A percentile compares a stretch with the other conserved stretches of the same genome.
phyloP scores from a whole-genome alignment of 305 asterid species.

The Withania somnifera region DNA sequence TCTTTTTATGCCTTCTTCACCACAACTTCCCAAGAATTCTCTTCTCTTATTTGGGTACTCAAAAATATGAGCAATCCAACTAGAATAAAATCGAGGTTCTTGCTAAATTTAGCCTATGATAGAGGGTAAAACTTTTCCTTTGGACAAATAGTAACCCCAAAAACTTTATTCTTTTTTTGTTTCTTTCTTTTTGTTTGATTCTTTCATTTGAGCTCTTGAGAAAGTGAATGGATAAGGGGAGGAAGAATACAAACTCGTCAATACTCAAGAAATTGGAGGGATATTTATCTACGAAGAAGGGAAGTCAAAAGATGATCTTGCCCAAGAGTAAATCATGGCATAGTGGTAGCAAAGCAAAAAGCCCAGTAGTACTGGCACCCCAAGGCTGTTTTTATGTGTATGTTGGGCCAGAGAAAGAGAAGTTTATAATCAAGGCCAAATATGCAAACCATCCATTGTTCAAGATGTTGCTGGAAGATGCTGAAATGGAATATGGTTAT shows the following conservation, averaged over 20 bases:
- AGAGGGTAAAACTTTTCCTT: constrained; percentile 28
- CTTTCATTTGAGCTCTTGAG: not conserved
- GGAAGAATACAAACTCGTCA: not conserved
- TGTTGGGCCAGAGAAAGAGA: constrained; percentile 50
- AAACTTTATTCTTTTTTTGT: not conserved
- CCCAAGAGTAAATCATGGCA: constrained; percentile 18
- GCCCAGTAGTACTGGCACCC: constrained; percentile 19
- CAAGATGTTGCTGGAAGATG: constrained; percentile 68
- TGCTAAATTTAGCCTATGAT: constrained; percentile 44
- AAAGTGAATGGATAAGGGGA: not conserved
- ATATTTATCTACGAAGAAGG: constrained; percentile 1
- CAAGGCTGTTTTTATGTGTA: constrained; percentile 57
- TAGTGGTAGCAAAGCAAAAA: not conserved
- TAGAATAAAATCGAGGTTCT: constrained; percentile 33
- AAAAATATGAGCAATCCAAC: constrained; percentile 27
- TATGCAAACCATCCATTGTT: constrained; percentile 53
- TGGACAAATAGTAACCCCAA: no score
- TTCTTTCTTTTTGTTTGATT: not conserved
- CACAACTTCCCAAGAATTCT: not conserved
- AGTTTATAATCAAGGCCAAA: constrained; percentile 50
- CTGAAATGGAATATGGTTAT: constrained; percentile 57
- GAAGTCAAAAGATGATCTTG: not conserved
- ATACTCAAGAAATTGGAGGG: constrained; percentile 17
- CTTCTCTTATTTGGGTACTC: not conserved
- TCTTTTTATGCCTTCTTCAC: not conserved